Evolutionary conservation across 768 basidiomycete genomes (phyloP), one percentile per base, ranked within the genome.

Genomic region (Paxillus involutus): DNA sequence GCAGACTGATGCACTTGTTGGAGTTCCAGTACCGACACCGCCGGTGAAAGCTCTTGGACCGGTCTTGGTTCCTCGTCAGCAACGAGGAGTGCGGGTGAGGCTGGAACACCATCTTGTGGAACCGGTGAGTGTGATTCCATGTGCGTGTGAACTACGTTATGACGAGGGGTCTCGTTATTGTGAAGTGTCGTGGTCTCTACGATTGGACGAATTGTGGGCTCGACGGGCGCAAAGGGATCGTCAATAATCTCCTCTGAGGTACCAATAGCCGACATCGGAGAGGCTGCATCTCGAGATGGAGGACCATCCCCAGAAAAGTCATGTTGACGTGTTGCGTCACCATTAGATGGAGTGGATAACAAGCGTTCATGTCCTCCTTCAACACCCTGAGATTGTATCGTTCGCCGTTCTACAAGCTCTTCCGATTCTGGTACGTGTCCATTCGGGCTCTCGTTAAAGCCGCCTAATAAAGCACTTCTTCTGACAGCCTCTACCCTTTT

Each of bases 401-500:
- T 26, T 41, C 44, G 49, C 9, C 19, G 33, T 8, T 9, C 49
- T 13, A 17, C 5, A 36, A 10, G 33, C 16, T 43, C 47, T 29
- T 59, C 45, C 29, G 33, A 30, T 26, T 9, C 30, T n/a, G 52
- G 32, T 33, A 21, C 5, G 17, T 29, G 21, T 16, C 4, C 43
- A 24, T 56, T 47, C 1, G 19, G 4, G 39, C 32, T 32, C 10
- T 35, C 58, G 37, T 53, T 46, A 3, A 46, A 47, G 4, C 33
- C 32, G 4, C 33, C 26, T 2, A 29, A 42, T 3, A 51, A 44
- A 7, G 43, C 55, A 4, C 29, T 17, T 17, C 33, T 57, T 41
- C 51, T 62, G 19, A 64, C 45, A 12, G 58, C 62, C 13, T 70
- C 65, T 44, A 88, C 40, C 36, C 86, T 71, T 58, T 75, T 76